A percentile compares a stretch with the other conserved stretches of the same genome.
These are phyloP conservation scores for Rhizophagus clarus DNA, from an alignment of 192 early-diverging fungal species.

Conservation along the genomic window DNA sequence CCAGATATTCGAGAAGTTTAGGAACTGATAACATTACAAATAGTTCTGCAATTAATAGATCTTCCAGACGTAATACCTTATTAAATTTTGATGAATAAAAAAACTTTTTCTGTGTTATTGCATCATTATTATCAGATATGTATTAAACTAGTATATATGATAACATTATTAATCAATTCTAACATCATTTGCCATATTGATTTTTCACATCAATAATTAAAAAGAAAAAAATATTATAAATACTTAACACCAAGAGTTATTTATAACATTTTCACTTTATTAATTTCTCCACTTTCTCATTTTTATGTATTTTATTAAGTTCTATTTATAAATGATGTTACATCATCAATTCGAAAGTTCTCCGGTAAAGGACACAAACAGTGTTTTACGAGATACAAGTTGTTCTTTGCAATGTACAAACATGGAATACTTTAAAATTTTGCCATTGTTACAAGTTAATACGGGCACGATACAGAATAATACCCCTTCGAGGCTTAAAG, in stretches of 20 bases:
- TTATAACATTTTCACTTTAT: too few relatives aligned
- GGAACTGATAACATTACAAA: background rate
- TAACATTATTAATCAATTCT: too few relatives aligned
- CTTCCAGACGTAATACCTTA: background rate
- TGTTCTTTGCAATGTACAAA: background rate
- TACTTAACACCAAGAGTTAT: too few relatives aligned
- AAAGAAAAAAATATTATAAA: too few relatives aligned
- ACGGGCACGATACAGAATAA: background rate
- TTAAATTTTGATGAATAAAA: background rate
- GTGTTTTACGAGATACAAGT: background rate
- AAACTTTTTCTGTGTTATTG: too few relatives aligned
- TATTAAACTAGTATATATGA: too few relatives aligned
- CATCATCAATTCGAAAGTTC: background rate
- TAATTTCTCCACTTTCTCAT: too few relatives aligned
- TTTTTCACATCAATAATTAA: too few relatives aligned
- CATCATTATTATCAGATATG: too few relatives aligned
- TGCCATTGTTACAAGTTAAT: background rate
- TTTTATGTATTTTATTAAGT: too few relatives aligned
- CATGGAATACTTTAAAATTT: background rate
- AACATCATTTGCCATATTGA: too few relatives aligned
- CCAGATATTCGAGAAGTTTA: background rate
- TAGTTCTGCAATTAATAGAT: too few relatives aligned
- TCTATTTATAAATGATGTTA: background rate
- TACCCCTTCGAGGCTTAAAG: background rate
- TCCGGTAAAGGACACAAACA: background rate